A percentile compares a stretch with the other conserved stretches of the same genome.
These are phyloP conservation scores for Vanilla planifolia DNA, from an alignment of 106 monocot genomes.

Conservation along the genomic window DNA sequence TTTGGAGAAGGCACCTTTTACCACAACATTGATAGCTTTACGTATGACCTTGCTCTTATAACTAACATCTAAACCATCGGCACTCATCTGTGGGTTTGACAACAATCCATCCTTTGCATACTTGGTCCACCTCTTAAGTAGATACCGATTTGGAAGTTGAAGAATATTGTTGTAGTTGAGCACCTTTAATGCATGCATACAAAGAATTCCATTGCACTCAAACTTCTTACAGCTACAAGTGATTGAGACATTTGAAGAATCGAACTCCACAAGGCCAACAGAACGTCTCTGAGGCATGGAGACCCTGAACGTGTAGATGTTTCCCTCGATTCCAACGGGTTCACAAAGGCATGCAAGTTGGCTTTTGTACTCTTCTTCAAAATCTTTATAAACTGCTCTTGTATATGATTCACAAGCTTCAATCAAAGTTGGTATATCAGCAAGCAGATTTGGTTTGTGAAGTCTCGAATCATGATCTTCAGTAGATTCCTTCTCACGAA, in stretches of 20 bases:
- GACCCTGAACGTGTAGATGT: slow-evolving; percentile 28
- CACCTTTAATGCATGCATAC: slow-evolving; percentile 60
- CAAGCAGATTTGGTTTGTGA: slow-evolving; percentile 22
- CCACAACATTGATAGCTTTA: slow-evolving; percentile 24
- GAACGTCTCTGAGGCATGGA: slow-evolving; percentile 20
- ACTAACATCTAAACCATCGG: slow-evolving; percentile 3
- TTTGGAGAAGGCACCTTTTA: slow-evolving; percentile 29
- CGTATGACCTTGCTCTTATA: slow-evolving; percentile 21
- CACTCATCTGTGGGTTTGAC: background rate
- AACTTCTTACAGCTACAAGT: slow-evolving; percentile 50
- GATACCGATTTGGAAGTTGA: slow-evolving; percentile 32
- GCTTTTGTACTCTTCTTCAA: slow-evolving; percentile 44
- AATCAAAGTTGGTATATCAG: slow-evolving; percentile 31
- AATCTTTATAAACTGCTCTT: slow-evolving; percentile 31
- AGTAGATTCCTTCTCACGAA: slow-evolving; percentile 38
- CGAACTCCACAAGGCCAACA: slow-evolving; percentile 30
- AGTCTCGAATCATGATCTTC: slow-evolving; percentile 29
- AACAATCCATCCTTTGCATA: slow-evolving; percentile 30
- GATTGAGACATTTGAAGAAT: slow-evolving; percentile 18
- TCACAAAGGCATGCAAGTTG: slow-evolving; percentile 49
- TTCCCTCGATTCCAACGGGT: slow-evolving; percentile 26
- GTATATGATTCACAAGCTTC: slow-evolving; percentile 52
- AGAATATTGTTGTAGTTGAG: slow-evolving; percentile 58
- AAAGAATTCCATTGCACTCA: slow-evolving; percentile 42
- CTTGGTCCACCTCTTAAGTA: slow-evolving; percentile 48